Evolutionary conservation across 1,139 yeast genomes (phyloP).

Genomic region (Schizosaccharomyces versatilis): DNA sequence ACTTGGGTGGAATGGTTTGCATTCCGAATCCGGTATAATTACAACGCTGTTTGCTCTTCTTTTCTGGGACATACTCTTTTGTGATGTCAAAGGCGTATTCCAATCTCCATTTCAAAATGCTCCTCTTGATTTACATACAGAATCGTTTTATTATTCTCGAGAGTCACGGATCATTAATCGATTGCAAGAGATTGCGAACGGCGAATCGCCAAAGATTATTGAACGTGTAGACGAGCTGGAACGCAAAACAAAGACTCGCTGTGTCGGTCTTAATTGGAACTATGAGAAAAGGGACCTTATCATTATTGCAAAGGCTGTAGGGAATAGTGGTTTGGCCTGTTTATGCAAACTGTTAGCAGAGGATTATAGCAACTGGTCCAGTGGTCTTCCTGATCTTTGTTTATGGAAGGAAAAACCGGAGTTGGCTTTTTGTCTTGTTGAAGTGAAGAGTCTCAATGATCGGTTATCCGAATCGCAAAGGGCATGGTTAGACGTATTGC

Average conservation of each 20-base stretch:
- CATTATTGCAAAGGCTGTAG: constrained; percentile 17
- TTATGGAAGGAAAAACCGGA: constrained; percentile 16
- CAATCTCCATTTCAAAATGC: constrained; percentile 19
- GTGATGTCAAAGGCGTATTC: constrained; percentile 16
- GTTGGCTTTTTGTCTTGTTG: constrained; percentile 16
- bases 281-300: constrained; percentile 16
- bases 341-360: constrained; percentile 17
- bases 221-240: constrained; percentile 9
- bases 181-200: constrained; percentile 11
- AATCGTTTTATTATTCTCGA: constrained; percentile 12
- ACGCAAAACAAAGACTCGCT: constrained; percentile 12
- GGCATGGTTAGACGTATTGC: constrained; percentile 21
- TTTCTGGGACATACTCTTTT: constrained; percentile 18
- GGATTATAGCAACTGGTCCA: constrained; percentile 17
- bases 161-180: constrained; percentile 12
- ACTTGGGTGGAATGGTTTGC: constrained; percentile 20
- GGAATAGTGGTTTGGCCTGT: constrained; percentile 13
- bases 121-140: constrained; percentile 18
- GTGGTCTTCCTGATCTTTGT: constrained; percentile 23
- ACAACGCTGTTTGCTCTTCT: constrained; percentile 17
- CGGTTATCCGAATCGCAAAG: constrained; percentile 21
- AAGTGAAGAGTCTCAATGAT: constrained; percentile 23
- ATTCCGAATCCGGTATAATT: constrained; percentile 20
- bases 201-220: constrained; percentile 7
- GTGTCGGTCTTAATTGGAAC: constrained; percentile 19